Conservation (phyloP, 139 green algal genomes). For the Tetraselmis chui region DNA sequence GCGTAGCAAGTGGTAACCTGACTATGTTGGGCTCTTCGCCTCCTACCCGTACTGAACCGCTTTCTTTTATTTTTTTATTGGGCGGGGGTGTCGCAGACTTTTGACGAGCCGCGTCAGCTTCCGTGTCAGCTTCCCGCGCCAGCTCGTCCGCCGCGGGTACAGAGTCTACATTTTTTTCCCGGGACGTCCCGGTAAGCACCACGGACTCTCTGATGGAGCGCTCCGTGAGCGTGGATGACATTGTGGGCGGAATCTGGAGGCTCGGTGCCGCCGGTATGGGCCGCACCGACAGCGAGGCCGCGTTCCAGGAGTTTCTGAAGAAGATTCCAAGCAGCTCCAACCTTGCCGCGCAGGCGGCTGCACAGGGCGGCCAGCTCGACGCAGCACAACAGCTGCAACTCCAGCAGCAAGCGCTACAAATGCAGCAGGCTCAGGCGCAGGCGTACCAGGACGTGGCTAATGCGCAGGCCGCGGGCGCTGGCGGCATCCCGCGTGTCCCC, state of each 20-base stretch:
- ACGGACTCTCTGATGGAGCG: too few species aligned
- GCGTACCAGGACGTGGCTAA: conserved; percentile 4
- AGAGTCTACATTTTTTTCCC: too few species aligned
- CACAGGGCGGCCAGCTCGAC: conserved; percentile 3
- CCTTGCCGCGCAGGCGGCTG: conserved; percentile 25
- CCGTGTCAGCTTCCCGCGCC: too few species aligned
- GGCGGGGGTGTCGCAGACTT: too few species aligned
- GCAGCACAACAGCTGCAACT: not conserved
- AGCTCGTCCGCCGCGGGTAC: too few species aligned
- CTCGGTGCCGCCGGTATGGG: conserved; percentile 21
- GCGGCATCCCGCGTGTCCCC: conserved; percentile 49
- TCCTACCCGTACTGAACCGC: too few species aligned
- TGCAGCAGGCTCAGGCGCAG: not conserved
- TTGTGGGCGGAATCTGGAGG: conserved; percentile 6
- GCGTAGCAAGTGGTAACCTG: too few species aligned
- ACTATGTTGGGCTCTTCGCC: too few species aligned
- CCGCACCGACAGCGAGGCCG: conserved; percentile 45
- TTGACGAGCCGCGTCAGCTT: too few species aligned
- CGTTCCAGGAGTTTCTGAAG: conserved; percentile 65
- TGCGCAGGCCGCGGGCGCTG: conserved; percentile 8
- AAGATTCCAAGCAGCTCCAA: conserved; percentile 60
- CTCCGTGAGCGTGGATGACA: conserved; percentile 8
- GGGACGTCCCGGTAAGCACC: too few species aligned
- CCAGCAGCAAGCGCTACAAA: not conserved
- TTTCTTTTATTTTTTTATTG: too few species aligned